Evolutionary conservation across 2,329 filamentous ascomycete genomes (phyloP), one percentile per base, ranked within the genome.

Genomic region (Sordariomycetes sp.): DNA sequence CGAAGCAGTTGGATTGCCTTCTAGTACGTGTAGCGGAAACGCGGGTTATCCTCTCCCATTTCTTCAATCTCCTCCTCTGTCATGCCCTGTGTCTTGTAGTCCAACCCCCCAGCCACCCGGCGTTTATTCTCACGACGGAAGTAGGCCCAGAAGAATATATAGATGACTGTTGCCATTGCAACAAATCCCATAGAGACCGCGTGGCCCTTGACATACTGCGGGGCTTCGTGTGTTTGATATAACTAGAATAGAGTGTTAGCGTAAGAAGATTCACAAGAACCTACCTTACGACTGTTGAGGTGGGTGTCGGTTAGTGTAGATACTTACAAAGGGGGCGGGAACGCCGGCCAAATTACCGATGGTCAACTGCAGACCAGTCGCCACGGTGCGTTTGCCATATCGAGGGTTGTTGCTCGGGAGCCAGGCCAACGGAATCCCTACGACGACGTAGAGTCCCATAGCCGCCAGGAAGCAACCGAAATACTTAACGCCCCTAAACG

Each of bases 391-490:
- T 24, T 57, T 57, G 0, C 56, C 56, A 36, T 57, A 57, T 17
- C 56, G 56, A 7, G 56, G 56, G 34, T 24, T 57, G 35, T 57
- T 57, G 1, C 45, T 52, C 22, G 56, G 56, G 8, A 57, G 51
- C 56, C 56, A 57, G 34, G 56, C 56, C 13, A 57, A 17, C n/a
- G 56, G 56, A 24, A 57, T 28, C 6, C 56, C 56, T 8, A 57
- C 56, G 22, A 52, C 36, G 1, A 67, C 63, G 64, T 85, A 86
- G 1, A 86, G 65, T 0, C 82, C 82, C 66, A 81, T 71, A 0
- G 83, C 81, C 0, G 85, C 77, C 28, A 87, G 68, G 65, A 85
- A 80, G 61, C 81, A 84, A 2, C 81, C 67, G 0, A 82, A 80
- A 60, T 85, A 87, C 60, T 81, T 80, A 1, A 80, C 80, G 0